These are phyloP conservation scores for Globisporangium sylvaticum DNA, from an alignment of 352 stramenopile genomes.

Conservation along the genomic window DNA sequence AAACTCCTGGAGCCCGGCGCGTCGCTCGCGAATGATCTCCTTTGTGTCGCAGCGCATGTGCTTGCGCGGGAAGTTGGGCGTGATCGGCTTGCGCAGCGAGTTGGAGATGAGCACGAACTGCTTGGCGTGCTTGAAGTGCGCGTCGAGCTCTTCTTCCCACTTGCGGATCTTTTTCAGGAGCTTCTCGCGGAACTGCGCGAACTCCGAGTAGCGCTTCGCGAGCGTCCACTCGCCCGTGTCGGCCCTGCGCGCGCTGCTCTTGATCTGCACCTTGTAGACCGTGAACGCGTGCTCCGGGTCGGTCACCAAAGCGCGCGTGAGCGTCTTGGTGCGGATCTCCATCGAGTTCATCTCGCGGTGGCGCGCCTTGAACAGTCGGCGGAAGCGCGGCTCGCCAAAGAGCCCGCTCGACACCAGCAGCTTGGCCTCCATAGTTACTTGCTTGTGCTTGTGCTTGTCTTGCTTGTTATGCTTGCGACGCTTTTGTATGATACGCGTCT, in stretches of 20 bases:
- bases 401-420: constrained; percentile 13
- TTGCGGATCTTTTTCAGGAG: constrained; percentile 43
- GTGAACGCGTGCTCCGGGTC: constrained; percentile 34
- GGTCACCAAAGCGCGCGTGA: background rate
- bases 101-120: constrained; percentile 39
- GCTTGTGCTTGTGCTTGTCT: background rate
- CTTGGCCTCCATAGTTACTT: constrained; percentile 9
- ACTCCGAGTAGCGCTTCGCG: constrained; percentile 66
- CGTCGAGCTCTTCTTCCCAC: constrained; percentile 31
- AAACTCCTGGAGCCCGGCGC: constrained; percentile 43
- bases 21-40: constrained; percentile 43
- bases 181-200: constrained; percentile 43
- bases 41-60: constrained; percentile 58
- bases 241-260: constrained; percentile 24
- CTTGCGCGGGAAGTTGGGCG: constrained; percentile 46
- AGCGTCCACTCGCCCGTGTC: constrained; percentile 43
- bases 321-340: constrained; percentile 19
- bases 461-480: background rate
- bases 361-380: constrained; percentile 30
- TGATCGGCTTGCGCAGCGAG: constrained; percentile 38
- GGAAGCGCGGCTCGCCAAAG: constrained; percentile 19
- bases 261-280: constrained; percentile 22
- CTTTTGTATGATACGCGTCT: background rate
- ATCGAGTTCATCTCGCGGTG: constrained; percentile 25
- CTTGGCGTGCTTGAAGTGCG: constrained; percentile 14